Percentiles rank a stretch among this genome's conserved stretches.
Conservation (phyloP, 176 grass and related monocot species). For the Canna indica region DNA sequence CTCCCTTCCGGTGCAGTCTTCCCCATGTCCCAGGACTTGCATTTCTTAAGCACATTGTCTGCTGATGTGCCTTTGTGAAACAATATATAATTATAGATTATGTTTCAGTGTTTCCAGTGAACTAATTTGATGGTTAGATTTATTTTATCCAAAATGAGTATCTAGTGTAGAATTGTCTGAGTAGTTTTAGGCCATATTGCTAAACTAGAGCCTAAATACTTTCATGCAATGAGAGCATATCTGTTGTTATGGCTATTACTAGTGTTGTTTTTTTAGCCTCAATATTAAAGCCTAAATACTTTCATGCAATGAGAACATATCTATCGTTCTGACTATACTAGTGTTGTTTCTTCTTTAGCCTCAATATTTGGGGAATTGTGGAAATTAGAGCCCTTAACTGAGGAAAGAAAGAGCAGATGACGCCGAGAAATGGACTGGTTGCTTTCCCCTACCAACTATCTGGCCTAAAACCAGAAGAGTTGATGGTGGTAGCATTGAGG, state of each 20-base stretch:
- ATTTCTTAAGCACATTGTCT: background rate
- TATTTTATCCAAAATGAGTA: background rate
- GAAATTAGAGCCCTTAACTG: constrained; percentile 85
- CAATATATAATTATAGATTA: background rate
- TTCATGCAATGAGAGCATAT: background rate
- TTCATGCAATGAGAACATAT: background rate
- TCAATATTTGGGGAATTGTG: constrained; percentile 92
- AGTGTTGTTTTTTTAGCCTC: too few species aligned
- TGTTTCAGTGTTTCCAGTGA: background rate
- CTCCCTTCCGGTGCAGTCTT: too few species aligned
- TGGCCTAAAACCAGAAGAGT: too few species aligned
- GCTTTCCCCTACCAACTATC: constrained; percentile 82
- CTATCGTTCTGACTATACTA: background rate
- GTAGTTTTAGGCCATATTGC: background rate
- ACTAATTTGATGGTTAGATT: background rate
- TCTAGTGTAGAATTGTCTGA: background rate
- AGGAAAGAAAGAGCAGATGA: constrained; percentile 78
- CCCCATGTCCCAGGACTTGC: background rate
- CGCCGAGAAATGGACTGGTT: constrained; percentile 94
- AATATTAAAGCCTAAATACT: background rate
- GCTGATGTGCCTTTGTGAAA: background rate
- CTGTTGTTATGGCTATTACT: too few species aligned
- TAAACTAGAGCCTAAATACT: background rate
- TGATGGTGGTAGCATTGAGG: too few species aligned
- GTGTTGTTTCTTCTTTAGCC: constrained; percentile 25